Evolutionary conservation across 2,329 filamentous ascomycete species (phyloP).

Genomic region (Scedosporium minutisporum): DNA sequence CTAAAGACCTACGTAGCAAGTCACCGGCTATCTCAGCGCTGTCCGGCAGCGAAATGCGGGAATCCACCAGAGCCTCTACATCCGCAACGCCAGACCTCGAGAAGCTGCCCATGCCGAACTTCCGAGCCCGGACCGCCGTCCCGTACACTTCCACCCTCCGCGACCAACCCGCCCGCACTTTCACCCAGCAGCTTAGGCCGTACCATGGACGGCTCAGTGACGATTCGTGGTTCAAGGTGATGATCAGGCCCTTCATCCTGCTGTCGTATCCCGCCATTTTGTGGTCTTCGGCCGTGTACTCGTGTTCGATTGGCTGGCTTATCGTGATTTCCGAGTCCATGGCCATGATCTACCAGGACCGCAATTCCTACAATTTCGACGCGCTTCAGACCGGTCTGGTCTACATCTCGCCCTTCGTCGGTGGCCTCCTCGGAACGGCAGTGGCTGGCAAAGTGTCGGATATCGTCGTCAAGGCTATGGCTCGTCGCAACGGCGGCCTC

Average conservation of each 20-base stretch:
- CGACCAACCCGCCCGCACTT: slow-evolving; percentile 58
- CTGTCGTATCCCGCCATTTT: slow-evolving; percentile 81
- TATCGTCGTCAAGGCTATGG: slow-evolving; percentile 71
- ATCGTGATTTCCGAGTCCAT: slow-evolving; percentile 90
- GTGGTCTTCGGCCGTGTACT: slow-evolving; percentile 78
- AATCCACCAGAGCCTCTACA: background rate
- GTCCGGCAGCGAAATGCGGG: background rate
- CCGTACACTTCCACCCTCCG: slow-evolving; percentile 65
- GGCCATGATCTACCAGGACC: slow-evolving; percentile 64
- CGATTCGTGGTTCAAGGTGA: slow-evolving; percentile 72
- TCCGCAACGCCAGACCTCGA: background rate
- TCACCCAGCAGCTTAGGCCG: slow-evolving; percentile 61
- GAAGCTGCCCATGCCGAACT: background rate
- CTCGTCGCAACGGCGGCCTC: slow-evolving; percentile 76
- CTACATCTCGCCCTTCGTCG: slow-evolving; percentile 83
- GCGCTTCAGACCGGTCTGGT: slow-evolving; percentile 74
- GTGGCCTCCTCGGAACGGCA: slow-evolving; percentile 80
- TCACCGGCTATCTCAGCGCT: background rate
- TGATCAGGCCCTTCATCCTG: slow-evolving; percentile 71
- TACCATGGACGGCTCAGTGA: slow-evolving; percentile 70
- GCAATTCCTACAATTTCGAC: slow-evolving; percentile 66
- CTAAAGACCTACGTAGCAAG: background rate
- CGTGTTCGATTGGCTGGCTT: slow-evolving; percentile 86
- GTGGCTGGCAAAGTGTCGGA: slow-evolving; percentile 86
- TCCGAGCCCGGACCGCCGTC: slow-evolving; percentile 15